phyloP scores from a whole-genome alignment of 2,329 filamentous ascomycete genomes.

The Colletotrichum sp. region DNA sequence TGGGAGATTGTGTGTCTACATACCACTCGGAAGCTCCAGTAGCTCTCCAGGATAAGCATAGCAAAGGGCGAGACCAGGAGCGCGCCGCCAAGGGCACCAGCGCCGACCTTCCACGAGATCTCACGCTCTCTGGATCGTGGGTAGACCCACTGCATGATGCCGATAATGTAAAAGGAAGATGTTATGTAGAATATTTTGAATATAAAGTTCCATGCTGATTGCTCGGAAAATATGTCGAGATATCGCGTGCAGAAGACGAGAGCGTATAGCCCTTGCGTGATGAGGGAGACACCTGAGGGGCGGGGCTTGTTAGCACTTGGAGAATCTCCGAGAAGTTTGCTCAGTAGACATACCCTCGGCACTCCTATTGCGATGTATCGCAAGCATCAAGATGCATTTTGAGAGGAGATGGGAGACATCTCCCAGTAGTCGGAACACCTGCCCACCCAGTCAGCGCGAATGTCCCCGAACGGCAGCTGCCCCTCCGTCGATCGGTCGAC shows the following conservation, averaged over 20 bases:
- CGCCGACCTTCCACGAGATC: conserved; percentile 90
- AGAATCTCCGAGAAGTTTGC: not conserved
- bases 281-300: conserved; percentile 79
- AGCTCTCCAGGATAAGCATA: conserved; percentile 68
- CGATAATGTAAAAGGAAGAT: conserved; percentile 85
- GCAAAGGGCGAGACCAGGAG: conserved; percentile 74
- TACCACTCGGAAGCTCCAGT: conserved; percentile 58
- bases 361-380: conserved; percentile 87
- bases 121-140: conserved; percentile 89
- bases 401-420: conserved; percentile 86
- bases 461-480: not conserved
- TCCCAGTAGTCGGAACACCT: conserved; percentile 78
- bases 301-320: conserved; percentile 20
- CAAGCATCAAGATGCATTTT: conserved; percentile 89
- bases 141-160: conserved; percentile 84
- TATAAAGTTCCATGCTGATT: conserved; percentile 71
- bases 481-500: not conserved
- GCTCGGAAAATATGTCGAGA: conserved; percentile 75
- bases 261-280: conserved; percentile 88
- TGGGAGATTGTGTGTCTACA: conserved; percentile 25
- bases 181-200: conserved; percentile 91
- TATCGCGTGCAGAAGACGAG: conserved; percentile 88
- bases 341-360: conserved; percentile 70
- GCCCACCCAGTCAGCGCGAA: conserved; percentile 6
- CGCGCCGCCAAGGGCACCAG: conserved; percentile 69